phyloP scores from a whole-genome alignment of 352 stramenopile genomes.

The Globisporangium nunn region DNA sequence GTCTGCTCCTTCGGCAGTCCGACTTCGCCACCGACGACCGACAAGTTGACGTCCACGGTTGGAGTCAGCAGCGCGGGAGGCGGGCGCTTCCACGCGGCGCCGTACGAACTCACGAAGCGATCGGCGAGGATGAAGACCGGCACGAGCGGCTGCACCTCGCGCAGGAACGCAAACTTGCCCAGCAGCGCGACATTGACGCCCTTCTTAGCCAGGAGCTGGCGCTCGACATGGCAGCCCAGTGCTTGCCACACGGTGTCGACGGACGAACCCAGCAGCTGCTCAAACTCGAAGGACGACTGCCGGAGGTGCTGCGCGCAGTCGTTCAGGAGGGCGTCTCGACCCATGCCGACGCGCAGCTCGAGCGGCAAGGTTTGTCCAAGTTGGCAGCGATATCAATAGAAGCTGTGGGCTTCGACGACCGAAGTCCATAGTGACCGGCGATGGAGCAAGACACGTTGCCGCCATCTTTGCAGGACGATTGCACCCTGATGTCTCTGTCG shows the following conservation, averaged over 20 bases:
- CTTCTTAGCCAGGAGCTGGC: constrained; percentile 28
- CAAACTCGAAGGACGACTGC: constrained; percentile 46
- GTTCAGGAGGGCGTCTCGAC: constrained; percentile 17
- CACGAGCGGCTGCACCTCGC: constrained; percentile 17
- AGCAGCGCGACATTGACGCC: constrained; percentile 36
- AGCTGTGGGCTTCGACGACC: too few relatives aligned
- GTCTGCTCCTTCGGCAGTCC: constrained; percentile 38
- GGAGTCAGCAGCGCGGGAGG: constrained; percentile 36
- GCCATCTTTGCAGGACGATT: too few relatives aligned
- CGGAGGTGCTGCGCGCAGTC: constrained; percentile 48
- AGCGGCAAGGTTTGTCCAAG: not conserved
- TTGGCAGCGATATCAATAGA: not conserved
- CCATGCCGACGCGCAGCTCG: not conserved
- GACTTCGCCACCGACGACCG: constrained; percentile 29
- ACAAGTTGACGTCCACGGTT: constrained; percentile 37
- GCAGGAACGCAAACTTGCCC: constrained; percentile 57
- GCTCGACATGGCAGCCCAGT: constrained; percentile 24
- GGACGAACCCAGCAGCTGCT: constrained; percentile 39
- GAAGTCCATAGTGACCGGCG: too few relatives aligned
- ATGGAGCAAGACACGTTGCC: too few relatives aligned
- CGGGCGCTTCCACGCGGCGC: constrained; percentile 30
- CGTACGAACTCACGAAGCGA: constrained; percentile 34
- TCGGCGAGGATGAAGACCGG: constrained; percentile 50
- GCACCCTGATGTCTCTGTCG: too few relatives aligned
- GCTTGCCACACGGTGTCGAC: constrained; percentile 42